A percentile compares a stretch with the other conserved stretches of the same genome.
Conservation (phyloP, 768 basidiomycete genomes). For the Termitomyces sp. region DNA sequence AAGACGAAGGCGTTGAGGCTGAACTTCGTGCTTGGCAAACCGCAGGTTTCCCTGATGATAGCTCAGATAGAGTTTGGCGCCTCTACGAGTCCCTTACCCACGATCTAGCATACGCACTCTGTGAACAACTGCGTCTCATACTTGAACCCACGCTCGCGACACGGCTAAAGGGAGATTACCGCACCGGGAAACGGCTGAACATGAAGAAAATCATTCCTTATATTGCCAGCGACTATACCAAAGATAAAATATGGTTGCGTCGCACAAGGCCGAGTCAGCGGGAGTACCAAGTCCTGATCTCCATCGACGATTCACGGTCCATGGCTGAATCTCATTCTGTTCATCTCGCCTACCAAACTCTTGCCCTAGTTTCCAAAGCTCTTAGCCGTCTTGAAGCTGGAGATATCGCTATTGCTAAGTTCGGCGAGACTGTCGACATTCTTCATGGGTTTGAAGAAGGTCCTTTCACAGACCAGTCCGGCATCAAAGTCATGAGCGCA, state of each 20-base stretch:
- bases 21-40: constrained; percentile 59
- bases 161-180: constrained; percentile 92
- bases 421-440: constrained; percentile 84
- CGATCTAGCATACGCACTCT: constrained; percentile 85
- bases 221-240: constrained; percentile 98
- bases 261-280: constrained; percentile 90
- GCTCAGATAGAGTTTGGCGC: constrained; percentile 81
- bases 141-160: constrained; percentile 94
- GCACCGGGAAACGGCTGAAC: constrained; percentile 94
- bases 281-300: constrained; percentile 92
- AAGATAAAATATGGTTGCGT: constrained; percentile 98
- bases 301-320: constrained; percentile 93
- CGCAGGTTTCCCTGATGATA: constrained; percentile 45
- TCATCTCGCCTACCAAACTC: constrained; percentile 90
- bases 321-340: constrained; percentile 93
- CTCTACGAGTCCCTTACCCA: constrained; percentile 87
- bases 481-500: constrained; percentile 71
- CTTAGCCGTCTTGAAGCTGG: constrained; percentile 90
- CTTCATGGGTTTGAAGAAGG: constrained; percentile 83
- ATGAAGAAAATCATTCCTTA: constrained; percentile 99
- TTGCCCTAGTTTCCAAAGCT: constrained; percentile 88
- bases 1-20: constrained; percentile 32
- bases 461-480: constrained; percentile 75
- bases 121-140: constrained; percentile 95
- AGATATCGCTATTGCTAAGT: constrained; percentile 88